Evolutionary conservation across 2,329 filamentous ascomycete species (phyloP), one percentile per base, ranked within the genome.

Genomic region (Fusarium hostae): DNA sequence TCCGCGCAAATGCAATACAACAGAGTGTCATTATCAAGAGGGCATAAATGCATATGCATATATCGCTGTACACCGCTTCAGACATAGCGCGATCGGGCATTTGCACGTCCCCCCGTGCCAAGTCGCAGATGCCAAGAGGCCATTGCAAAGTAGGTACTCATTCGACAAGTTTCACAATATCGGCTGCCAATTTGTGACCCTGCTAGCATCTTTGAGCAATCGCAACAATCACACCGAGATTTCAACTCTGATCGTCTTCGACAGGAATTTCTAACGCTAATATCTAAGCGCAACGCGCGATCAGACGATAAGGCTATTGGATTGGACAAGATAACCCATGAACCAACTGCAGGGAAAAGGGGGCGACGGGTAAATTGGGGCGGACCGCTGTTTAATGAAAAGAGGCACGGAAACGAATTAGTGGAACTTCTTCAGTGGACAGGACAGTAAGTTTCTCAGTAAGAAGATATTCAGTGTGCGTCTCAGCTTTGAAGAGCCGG

Each of bases 341-440:
- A 40, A 28, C 28, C 24, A 51, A 64, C 41, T 39, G 52, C 35
- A 59, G 28, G 44, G 34, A 64, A 68, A 58, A 68, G 65, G 66
- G 47, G 64, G 66, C 24, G 51, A 51, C 39, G 57, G 65, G 24
- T 68, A 63, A 68, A 63, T 68, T 68, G 57, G 34, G 50, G 65
- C 64, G 28, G 50, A 58, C 64, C 57, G 44, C 63, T 68, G 57
- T 68, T 68, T 68, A 68, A 68, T 68, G 50, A 68, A 51, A n/a
- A 63, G n/a, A 68, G 18, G 26, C 48, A 63, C 48, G 16, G 28
- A 56, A 62, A 56, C 47, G 47, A 62, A 30, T 55, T 68, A 63
- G 65, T 40, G 65, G 34, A 40, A 44, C 24, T 43, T 61, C 15
- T 39, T 37, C 26, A 35, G 28, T 45, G 37, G 60, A 44, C 16